phyloP scores from a whole-genome alignment of 1,284 basidiomycete genomes.

The Vanrija pseudolonga region DNA sequence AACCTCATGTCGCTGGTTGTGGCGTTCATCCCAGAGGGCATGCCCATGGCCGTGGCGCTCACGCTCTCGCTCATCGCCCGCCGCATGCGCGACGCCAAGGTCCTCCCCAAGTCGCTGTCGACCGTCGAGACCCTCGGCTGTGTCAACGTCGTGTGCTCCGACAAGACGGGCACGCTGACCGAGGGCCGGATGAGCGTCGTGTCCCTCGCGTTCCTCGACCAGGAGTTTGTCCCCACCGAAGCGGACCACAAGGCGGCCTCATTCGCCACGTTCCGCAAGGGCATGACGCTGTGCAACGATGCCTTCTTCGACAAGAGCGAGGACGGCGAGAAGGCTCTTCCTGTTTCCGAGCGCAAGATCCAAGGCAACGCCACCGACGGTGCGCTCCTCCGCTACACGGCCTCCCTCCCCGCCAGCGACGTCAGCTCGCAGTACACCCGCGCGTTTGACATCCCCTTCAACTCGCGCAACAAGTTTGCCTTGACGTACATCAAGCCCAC shows the following conservation, averaged over 20 bases:
- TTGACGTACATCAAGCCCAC: background rate
- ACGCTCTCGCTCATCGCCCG: constrained; percentile 53
- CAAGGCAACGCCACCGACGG: constrained; percentile 63
- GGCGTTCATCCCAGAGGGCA: constrained; percentile 59
- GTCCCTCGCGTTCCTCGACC: constrained; percentile 52
- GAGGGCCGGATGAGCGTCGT: constrained; percentile 52
- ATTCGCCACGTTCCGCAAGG: constrained; percentile 10
- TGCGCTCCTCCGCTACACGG: constrained; percentile 59
- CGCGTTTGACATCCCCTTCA: constrained; percentile 55
- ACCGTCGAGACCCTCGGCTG: constrained; percentile 61
- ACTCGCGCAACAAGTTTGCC: constrained; percentile 59
- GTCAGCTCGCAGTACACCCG: constrained; percentile 42
- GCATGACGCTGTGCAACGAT: constrained; percentile 57
- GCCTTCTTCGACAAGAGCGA: constrained; percentile 55
- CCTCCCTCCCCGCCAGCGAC: constrained; percentile 41
- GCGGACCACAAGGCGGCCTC: constrained; percentile 32
- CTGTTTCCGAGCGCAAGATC: constrained; percentile 44
- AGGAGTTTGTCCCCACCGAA: constrained; percentile 33
- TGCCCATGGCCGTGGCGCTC: constrained; percentile 54
- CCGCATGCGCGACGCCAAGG: constrained; percentile 56
- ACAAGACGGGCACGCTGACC: constrained; percentile 59
- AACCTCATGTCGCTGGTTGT: constrained; percentile 60
- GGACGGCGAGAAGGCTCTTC: constrained; percentile 15
- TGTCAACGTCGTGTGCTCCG: constrained; percentile 58
- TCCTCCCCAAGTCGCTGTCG: constrained; percentile 59